Evolutionary conservation across 192 early-diverging fungal species (phyloP), one percentile per base, ranked within the genome.

Genomic region (Geosiphon pyriformis): DNA sequence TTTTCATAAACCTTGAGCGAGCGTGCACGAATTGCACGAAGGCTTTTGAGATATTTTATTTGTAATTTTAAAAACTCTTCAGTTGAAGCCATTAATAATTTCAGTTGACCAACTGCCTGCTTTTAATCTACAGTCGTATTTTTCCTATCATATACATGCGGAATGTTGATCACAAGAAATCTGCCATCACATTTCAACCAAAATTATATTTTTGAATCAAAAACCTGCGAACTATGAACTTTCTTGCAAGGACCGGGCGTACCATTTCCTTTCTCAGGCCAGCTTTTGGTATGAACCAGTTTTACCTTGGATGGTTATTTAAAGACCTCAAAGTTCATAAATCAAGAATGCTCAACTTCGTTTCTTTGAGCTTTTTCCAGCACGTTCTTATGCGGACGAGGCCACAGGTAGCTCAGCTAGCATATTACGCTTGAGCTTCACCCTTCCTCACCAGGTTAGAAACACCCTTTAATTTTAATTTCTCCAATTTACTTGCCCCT

Each of bases 341-440:
- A 15, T 42, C 37, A 42, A 42, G 6, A 42, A 42, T 42, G 37
- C 22, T 11, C 22, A 30, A 30, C n/a, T 29, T 30, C 29, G n/a
- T 57, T 67, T 68, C 47, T n/a, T n/a, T n/a, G n/a, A n/a, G n/a
- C n/a, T n/a, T 22, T 59, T 48, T 70, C 7, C 67, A 85, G 84
- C 71, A 71, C 92, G 93, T 70, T 75, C 77, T 61, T 94, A 93
- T 74, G 92, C 93, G 61, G 83, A 90, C 48, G 94, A 93, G 72
- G 84, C 92, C n/a, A 65, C 80, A 47, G 70, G 82, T 46, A 50
- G 81, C 12, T 72, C 81, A 58, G 85, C 85, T 56, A 90, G 90
- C 83, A 56, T 17, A 2, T 84, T 98, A 57, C 80, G 85, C 54
- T 74, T 98, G 67, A 95, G 84, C 78, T 92, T 98, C 82, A 91